Percentiles rank a stretch among this genome's conserved stretches.
Conservation (phyloP, 2,329 filamentous ascomycete species). For the Diaporthe capsici region DNA sequence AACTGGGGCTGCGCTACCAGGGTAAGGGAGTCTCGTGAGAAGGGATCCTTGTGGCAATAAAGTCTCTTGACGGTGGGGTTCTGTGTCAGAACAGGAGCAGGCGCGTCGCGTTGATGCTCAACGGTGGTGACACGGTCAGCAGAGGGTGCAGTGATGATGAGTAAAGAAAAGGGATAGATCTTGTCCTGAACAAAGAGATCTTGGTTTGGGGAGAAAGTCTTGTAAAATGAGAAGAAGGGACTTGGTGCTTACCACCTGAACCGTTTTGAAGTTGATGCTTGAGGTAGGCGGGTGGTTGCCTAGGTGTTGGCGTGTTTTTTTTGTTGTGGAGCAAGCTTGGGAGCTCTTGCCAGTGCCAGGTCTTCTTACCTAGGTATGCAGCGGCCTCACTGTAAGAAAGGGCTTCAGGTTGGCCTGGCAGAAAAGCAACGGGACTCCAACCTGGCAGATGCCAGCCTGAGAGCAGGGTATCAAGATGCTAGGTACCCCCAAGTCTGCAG, state of each 20-base stretch:
- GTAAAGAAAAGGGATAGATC: too few relatives aligned
- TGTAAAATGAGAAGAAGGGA: not conserved
- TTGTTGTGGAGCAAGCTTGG: not conserved
- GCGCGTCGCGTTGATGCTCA: not conserved
- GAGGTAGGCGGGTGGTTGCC: not conserved
- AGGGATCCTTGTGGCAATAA: too few relatives aligned
- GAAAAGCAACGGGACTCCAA: too few relatives aligned
- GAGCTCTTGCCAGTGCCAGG: not conserved
- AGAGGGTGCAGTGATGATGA: not conserved
- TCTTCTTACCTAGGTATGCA: not conserved
- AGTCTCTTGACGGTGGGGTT: not conserved
- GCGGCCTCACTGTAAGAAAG: not conserved
- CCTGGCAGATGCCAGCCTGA: not conserved
- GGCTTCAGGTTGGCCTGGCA: not conserved
- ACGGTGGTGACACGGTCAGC: not conserved
- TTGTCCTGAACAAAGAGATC: not conserved
- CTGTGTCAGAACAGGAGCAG: not conserved
- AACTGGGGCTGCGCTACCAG: not conserved
- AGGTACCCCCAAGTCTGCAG: not conserved
- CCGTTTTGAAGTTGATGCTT: not conserved
- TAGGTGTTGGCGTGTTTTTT: not conserved
- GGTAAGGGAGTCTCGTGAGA: too few relatives aligned
- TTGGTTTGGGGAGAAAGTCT: not conserved
- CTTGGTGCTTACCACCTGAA: not conserved
- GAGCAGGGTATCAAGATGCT: not conserved